Percentiles rank a stretch among this genome's conserved stretches.
phyloP scores from a whole-genome alignment of 495 filamentous ascomycete species.

The Aspergillus kassunensis region DNA sequence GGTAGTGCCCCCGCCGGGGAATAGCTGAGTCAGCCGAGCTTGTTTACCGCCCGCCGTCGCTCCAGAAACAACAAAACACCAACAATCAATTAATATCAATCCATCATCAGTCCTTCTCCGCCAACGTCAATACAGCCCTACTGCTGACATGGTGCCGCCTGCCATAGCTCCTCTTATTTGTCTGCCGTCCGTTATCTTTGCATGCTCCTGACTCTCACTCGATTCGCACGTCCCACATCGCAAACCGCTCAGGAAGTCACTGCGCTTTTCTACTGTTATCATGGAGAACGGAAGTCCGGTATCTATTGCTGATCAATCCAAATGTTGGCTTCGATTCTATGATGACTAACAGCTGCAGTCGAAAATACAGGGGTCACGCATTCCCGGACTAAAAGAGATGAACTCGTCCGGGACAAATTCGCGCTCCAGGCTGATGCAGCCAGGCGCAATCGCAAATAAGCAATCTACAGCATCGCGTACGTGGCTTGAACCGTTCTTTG shows the following conservation, averaged over 20 bases:
- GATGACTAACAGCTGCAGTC: conserved; percentile 22
- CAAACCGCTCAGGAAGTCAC: neutral
- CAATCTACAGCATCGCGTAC: conserved; percentile 30
- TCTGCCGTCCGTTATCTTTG: neutral
- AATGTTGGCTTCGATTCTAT: neutral
- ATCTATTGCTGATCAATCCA: conserved; percentile 8
- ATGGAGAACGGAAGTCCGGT: conserved; percentile 42
- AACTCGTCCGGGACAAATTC: conserved; percentile 66
- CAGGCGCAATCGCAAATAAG: conserved; percentile 44
- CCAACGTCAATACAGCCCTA: conserved; percentile 6
- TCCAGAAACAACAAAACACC: conserved; percentile 30
- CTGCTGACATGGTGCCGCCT: conserved; percentile 13
- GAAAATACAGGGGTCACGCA: conserved; percentile 32
- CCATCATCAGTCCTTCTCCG: neutral
- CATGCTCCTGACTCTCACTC: conserved; percentile 1
- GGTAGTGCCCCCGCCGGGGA: conserved; percentile 7
- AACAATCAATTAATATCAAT: neutral
- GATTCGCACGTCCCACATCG: conserved; percentile 2
- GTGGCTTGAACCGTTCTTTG: conserved; percentile 4
- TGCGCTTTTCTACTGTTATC: conserved; percentile 6
- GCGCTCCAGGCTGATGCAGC: conserved; percentile 51
- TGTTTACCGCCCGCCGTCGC: conserved; percentile 41
- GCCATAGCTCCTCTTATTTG: neutral
- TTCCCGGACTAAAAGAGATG: conserved; percentile 52
- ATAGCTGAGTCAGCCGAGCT: conserved; percentile 30